Evolutionary conservation across 176 grass and related monocot genomes (phyloP).

Genomic region (Zoysia japonica): DNA sequence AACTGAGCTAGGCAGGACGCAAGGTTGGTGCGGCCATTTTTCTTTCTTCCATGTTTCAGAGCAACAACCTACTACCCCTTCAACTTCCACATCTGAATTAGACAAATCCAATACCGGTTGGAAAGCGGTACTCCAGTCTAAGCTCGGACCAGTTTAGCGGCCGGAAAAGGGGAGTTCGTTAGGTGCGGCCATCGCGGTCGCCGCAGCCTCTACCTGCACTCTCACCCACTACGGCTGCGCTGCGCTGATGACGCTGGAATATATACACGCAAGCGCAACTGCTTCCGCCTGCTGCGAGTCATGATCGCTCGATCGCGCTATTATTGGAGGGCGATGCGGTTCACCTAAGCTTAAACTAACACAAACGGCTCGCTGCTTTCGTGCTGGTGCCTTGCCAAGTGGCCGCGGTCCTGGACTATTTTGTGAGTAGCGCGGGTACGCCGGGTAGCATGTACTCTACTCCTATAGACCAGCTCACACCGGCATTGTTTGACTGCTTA

Average conservation of each 20-base stretch:
- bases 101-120: no score
- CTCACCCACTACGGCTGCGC: conserved; percentile 22
- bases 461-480: no score
- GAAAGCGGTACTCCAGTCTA: no score
- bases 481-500: no score
- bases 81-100: no score
- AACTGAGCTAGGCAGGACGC: no score
- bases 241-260: neutral
- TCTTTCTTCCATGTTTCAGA: no score
- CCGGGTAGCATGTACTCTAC: no score
- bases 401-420: neutral
- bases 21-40: no score
- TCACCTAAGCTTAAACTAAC: conserved; percentile 12
- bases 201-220: neutral
- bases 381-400: neutral
- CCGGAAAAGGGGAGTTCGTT: neutral
- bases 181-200: conserved; percentile 20
- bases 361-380: neutral
- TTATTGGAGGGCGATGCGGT: conserved; percentile 1
- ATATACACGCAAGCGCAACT: neutral
- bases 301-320: neutral
- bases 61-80: no score
- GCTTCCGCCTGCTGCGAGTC: neutral
- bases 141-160: neutral
- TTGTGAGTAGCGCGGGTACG: neutral